Evolutionary conservation across 2,329 filamentous ascomycete species (phyloP).

Genomic region (Paecilomyces fulvus): DNA sequence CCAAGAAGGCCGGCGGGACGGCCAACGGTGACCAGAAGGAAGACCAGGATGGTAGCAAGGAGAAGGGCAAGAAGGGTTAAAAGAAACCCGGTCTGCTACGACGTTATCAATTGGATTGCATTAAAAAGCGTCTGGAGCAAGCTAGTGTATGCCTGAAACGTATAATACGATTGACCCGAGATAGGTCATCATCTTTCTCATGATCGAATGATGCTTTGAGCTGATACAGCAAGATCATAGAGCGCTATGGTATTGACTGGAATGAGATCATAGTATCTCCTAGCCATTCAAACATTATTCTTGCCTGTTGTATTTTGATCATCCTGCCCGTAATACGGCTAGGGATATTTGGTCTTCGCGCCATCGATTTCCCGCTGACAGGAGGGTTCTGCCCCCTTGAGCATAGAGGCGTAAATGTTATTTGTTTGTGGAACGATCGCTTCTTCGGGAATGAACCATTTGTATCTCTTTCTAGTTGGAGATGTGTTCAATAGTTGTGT

Average conservation of each 20-base stretch:
- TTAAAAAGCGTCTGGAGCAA: constrained; percentile 17
- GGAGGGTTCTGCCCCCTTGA: too few relatives aligned
- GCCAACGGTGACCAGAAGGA: constrained; percentile 48
- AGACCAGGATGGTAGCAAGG: constrained; percentile 48
- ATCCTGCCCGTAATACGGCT: too few relatives aligned
- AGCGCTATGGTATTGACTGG: background rate
- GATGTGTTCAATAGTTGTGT: too few relatives aligned
- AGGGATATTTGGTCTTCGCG: too few relatives aligned
- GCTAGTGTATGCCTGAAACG: constrained; percentile 14
- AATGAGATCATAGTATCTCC: background rate
- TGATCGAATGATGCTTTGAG: background rate
- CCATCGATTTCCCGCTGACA: too few relatives aligned
- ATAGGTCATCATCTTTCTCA: background rate
- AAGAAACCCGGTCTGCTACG: background rate
- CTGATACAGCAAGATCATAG: background rate
- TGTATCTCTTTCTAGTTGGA: too few relatives aligned
- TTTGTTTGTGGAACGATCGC: too few relatives aligned
- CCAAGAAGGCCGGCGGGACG: constrained; percentile 43
- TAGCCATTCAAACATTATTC: too few relatives aligned
- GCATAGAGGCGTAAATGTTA: too few relatives aligned
- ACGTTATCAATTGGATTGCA: background rate
- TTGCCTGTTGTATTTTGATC: too few relatives aligned
- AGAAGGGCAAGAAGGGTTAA: constrained; percentile 44
- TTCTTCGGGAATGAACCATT: too few relatives aligned
- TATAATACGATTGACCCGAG: constrained; percentile 18